Evolutionary conservation across 176 grass and related monocot genomes (phyloP).

Genomic region (Rhynchospora pubera): DNA sequence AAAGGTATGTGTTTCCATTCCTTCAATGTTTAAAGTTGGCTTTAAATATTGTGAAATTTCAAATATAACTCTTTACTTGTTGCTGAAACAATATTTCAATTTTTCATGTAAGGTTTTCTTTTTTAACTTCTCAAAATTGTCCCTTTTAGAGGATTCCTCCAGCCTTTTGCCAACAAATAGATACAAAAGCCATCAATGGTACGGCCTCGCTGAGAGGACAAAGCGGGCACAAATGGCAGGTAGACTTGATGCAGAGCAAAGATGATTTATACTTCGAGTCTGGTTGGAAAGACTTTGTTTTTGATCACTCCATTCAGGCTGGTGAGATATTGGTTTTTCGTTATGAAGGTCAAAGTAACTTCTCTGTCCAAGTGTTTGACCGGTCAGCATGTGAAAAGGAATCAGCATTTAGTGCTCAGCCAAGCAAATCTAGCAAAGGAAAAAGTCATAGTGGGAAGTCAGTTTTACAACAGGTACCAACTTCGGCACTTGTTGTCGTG

Average conservation of each 20-base stretch:
- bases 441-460: not conserved
- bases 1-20: not conserved
- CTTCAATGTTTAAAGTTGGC: not conserved
- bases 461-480: not conserved
- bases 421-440: slow-evolving; percentile 7
- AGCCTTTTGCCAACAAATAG: slow-evolving; percentile 40
- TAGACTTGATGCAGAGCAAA: slow-evolving; percentile 27
- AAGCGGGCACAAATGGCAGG: slow-evolving; percentile 50
- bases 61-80: not conserved
- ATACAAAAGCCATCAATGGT: slow-evolving; percentile 29
- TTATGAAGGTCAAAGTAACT: slow-evolving; percentile 36
- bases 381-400: slow-evolving; percentile 38
- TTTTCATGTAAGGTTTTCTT: not conserved
- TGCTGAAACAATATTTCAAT: not conserved
- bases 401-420: slow-evolving; percentile 25
- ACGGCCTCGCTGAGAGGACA: slow-evolving; percentile 42
- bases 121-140: not conserved
- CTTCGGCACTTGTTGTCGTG: slow-evolving; percentile 2
- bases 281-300: slow-evolving; percentile 70
- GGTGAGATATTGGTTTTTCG: slow-evolving; percentile 62
- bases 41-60: not conserved
- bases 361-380: slow-evolving; percentile 60
- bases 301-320: slow-evolving; percentile 38
- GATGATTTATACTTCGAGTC: slow-evolving; percentile 29
- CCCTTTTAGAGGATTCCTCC: slow-evolving; percentile 71